Base-by-base conservation (phyloP, 805 yeast genomes). In the Citeromyces nyonsensis region DNA sequence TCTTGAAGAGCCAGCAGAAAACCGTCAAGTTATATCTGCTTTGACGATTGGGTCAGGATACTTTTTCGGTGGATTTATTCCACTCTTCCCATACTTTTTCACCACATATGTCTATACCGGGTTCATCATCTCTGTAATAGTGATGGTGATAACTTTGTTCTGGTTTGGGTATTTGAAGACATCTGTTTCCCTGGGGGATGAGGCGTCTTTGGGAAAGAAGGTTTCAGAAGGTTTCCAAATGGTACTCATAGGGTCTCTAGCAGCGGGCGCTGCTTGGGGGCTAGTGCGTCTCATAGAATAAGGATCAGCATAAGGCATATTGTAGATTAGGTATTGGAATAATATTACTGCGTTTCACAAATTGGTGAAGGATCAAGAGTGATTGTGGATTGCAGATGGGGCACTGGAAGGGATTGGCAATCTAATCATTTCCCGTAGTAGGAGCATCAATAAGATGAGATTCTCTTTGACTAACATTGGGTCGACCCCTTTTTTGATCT, bases 231-330 rank as follows among this genome's bases (percentile, higher is more conserved):
- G 96, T 29, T 36, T 78, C 12, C 93, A 84, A 56, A 88, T 91
- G 97, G 74, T 84, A 34, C 55, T 78, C n/a, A 86, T 83, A 32
- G 98, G 98, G 26, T 93, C 96, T n/a, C 59, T 80, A 24, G 97
- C 98, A 14, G 97, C 98, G 4, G 94, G 95, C 4, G 81, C 94
- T 15, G 98, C 98, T 8, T 88, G 95, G 94, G 72, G 71, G 29
- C 69, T 86, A 49, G 98, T 88, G 24, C 78, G 74, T 50, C 52
- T 77, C 40, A 73, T 88, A 38, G 95, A 76, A 30, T 37, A 36
- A 26, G 18, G 18, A 10, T 27, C 11, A 27, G 12, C 15, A 20
- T 13, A 14, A n/a, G n/a, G 22, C n/a, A 30, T 30, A 15, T 30
- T 24, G 29, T 18, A 18, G 22, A 18, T 18, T 18, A 18, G 22